Evolutionary conservation across 805 yeast genomes (phyloP).

Genomic region (Candida alai): DNA sequence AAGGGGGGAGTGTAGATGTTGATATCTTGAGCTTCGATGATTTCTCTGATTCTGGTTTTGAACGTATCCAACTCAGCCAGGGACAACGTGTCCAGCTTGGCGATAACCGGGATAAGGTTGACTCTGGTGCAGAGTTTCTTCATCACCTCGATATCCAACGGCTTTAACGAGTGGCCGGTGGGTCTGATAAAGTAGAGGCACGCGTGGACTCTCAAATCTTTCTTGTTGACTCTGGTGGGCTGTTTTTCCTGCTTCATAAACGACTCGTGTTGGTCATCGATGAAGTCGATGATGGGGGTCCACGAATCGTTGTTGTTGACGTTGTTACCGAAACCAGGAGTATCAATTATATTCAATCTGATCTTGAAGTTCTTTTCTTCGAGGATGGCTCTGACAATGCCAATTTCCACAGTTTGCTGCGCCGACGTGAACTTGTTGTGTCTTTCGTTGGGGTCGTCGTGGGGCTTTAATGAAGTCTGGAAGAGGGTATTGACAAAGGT

Average conservation of each 20-base stretch:
- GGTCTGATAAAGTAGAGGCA: constrained; percentile 89
- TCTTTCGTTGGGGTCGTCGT: constrained; percentile 52
- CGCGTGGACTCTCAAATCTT: constrained; percentile 87
- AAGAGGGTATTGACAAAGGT: constrained; percentile 84
- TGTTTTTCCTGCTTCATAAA: constrained; percentile 93
- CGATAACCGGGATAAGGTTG: constrained; percentile 84
- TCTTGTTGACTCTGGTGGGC: constrained; percentile 62
- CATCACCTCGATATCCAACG: constrained; percentile 87
- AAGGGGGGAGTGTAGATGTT: constrained; percentile 81
- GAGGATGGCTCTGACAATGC: constrained; percentile 71
- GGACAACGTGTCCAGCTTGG: constrained; percentile 82
- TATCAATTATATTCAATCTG: constrained; percentile 78
- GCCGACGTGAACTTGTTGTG: constrained; percentile 51
- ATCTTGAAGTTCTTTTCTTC: constrained; percentile 81
- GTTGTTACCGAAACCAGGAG: constrained; percentile 93
- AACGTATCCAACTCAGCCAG: constrained; percentile 64
- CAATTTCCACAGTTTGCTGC: constrained; percentile 72
- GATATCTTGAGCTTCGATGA: constrained; percentile 80
- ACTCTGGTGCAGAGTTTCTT: constrained; percentile 75
- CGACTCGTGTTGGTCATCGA: constrained; percentile 86
- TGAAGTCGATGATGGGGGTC: constrained; percentile 82
- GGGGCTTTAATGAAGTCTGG: constrained; percentile 65
- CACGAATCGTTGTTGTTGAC: constrained; percentile 82
- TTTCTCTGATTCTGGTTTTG: constrained; percentile 74
- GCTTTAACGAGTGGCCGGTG: constrained; percentile 82